phyloP scores from a whole-genome alignment of 176 grass and related monocot species.

The Chloris gayana region DNA sequence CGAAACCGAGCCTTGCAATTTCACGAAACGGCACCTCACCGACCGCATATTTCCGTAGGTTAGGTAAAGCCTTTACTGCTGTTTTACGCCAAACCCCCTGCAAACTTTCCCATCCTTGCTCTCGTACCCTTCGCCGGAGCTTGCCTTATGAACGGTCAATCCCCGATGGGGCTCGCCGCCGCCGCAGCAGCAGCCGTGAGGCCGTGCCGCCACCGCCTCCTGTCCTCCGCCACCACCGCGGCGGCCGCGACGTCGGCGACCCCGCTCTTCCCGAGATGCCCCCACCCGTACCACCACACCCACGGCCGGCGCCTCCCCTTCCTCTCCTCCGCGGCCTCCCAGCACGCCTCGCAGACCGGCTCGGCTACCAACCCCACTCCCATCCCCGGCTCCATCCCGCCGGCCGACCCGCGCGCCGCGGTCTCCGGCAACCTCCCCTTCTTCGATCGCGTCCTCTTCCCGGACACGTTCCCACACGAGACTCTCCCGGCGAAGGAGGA shows the following conservation, averaged over 20 bases:
- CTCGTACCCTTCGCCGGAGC: constrained; percentile 42
- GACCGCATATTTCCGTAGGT: not conserved
- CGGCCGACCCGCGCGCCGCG: constrained; percentile 37
- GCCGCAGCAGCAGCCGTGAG: constrained; percentile 55
- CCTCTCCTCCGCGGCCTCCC: constrained; percentile 38
- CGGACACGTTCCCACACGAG: constrained; percentile 26
- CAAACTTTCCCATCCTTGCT: not conserved
- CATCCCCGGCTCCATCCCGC: constrained; percentile 7
- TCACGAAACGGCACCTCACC: constrained; percentile 8
- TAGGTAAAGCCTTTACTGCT: not conserved
- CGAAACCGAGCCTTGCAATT: not conserved
- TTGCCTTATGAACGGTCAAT: constrained; percentile 60
- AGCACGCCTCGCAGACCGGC: constrained; percentile 37
- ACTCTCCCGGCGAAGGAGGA: constrained; percentile 15
- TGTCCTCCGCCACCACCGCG: constrained; percentile 39
- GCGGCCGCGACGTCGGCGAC: constrained; percentile 10
- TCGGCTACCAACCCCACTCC: constrained; percentile 23
- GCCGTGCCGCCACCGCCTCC: constrained; percentile 61
- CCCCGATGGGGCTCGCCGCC: constrained; percentile 66
- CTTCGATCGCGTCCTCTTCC: constrained; percentile 55
- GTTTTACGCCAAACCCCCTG: constrained; percentile 13
- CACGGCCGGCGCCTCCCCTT: constrained; percentile 32
- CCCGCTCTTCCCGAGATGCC: constrained; percentile 53
- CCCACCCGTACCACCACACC: constrained; percentile 30
- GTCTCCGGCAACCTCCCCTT: constrained; percentile 49